phyloP scores from a whole-genome alignment of 2,329 filamentous ascomycete species.

The Verticillium longisporum region DNA sequence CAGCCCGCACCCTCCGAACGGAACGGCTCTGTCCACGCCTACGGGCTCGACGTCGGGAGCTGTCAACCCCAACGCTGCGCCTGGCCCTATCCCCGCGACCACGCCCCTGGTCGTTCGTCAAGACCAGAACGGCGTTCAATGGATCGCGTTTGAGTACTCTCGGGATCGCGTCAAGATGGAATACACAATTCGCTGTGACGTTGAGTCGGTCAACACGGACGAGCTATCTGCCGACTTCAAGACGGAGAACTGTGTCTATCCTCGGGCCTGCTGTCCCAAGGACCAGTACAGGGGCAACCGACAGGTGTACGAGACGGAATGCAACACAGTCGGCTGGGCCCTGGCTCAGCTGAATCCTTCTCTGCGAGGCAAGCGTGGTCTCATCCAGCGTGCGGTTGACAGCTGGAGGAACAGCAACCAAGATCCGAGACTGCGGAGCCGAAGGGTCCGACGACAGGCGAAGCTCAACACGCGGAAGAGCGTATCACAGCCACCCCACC shows the following conservation, averaged over 20 bases:
- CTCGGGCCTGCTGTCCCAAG: conserved; percentile 87
- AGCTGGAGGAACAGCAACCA: conserved; percentile 99
- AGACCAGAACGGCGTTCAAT: conserved; percentile 94
- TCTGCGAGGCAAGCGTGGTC: conserved; percentile 83
- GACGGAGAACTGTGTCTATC: conserved; percentile 97
- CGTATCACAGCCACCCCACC: conserved; percentile 51
- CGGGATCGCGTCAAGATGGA: conserved; percentile 98
- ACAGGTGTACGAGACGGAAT: conserved; percentile 94
- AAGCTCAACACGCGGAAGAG: conserved; percentile 88
- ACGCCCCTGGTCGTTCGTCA: conserved; percentile 91
- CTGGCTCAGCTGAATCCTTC: conserved; percentile 88
- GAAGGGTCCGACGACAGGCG: conserved; percentile 88
- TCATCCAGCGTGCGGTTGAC: conserved; percentile 95
- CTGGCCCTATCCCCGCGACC: conserved; percentile 92
- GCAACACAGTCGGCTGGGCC: conserved; percentile 99
- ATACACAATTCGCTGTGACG: conserved; percentile 96
- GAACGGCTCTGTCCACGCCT: conserved; percentile 35
- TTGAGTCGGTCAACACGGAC: conserved; percentile 92
- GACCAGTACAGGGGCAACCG: conserved; percentile 96
- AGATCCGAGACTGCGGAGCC: conserved; percentile 82
- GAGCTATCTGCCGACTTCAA: conserved; percentile 84
- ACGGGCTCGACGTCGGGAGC: conserved; percentile 39
- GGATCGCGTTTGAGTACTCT: conserved; percentile 98
- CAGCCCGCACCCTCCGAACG: conserved; percentile 32
- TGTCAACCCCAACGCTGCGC: conserved; percentile 83